These are phyloP conservation scores for Pseudoneurospora amorphoporcata DNA, from an alignment of 495 filamentous ascomycete genomes.

Conservation along the genomic window DNA sequence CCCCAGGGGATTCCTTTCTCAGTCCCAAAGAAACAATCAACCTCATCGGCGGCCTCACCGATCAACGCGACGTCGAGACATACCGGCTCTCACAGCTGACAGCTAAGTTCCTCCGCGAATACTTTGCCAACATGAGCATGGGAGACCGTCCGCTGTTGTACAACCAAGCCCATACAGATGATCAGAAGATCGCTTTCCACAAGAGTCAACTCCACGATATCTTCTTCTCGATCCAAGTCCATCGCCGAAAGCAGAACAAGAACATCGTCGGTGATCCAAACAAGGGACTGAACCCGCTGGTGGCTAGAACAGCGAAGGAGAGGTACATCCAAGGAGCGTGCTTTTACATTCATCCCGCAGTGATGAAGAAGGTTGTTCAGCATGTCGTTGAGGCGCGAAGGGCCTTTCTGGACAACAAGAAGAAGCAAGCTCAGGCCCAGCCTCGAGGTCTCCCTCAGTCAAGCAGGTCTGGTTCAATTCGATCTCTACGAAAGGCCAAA, in stretches of 20 bases:
- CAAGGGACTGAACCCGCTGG: not conserved
- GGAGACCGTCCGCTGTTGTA: not conserved
- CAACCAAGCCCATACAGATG: not conserved
- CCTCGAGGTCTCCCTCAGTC: not conserved
- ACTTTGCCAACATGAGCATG: not conserved
- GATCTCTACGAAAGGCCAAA: not conserved
- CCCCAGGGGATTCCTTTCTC: not conserved
- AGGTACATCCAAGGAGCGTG: not conserved
- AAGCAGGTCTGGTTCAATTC: not conserved
- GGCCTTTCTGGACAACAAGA: not conserved
- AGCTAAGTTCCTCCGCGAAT: not conserved
- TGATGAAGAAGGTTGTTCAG: not conserved
- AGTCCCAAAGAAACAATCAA: not conserved
- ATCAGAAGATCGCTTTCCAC: not conserved
- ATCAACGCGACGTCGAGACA: not conserved
- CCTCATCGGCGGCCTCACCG: not conserved
- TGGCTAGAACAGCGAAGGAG: not conserved
- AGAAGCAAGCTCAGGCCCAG: not conserved
- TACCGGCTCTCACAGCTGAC: not conserved
- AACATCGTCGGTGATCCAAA: not conserved
- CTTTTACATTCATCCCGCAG: not conserved
- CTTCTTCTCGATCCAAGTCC: not conserved
- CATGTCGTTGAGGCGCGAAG: not conserved
- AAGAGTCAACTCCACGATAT: not conserved
- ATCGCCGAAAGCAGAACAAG: not conserved